Conservation (phyloP, 108 stramenopile genomes). For the Stephanodiscus triporus region DNA sequence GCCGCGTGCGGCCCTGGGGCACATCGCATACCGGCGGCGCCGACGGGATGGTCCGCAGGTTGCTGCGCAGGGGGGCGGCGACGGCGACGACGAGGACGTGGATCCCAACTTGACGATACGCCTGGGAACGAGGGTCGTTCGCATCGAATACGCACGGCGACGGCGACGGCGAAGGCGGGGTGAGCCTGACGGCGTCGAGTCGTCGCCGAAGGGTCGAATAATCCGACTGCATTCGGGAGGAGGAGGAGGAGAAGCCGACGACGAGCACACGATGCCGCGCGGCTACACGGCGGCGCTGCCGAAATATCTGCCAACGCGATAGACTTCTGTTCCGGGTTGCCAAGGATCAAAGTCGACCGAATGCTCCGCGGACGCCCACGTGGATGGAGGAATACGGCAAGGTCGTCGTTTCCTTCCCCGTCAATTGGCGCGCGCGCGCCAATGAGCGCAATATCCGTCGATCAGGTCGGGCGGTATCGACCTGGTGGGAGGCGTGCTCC, state of each 20-base stretch:
- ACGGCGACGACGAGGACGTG: background rate
- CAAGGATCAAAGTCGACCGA: conserved; percentile 13
- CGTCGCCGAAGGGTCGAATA: too few species aligned
- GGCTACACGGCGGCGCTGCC: conserved; percentile 21
- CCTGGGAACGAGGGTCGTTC: conserved; percentile 20
- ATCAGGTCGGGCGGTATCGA: conserved; percentile 18
- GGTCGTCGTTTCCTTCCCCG: conserved; percentile 19
- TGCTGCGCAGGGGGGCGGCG: too few species aligned
- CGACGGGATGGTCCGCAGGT: background rate
- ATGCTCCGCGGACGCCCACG: conserved; percentile 35
- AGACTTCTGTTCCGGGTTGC: conserved; percentile 18
- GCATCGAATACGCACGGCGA: conserved; percentile 14
- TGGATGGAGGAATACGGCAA: conserved; percentile 41
- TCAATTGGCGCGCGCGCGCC: conserved; percentile 18
- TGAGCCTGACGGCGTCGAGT: background rate
- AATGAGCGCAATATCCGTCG: conserved; percentile 28
- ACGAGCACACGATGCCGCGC: conserved; percentile 15
- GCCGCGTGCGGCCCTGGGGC: conserved; percentile 22
- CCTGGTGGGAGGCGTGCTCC: conserved; percentile 37
- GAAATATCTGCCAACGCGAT: conserved; percentile 16
- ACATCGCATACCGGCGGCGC: conserved; percentile 15
- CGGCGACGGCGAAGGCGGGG: background rate
- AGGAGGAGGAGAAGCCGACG: too few species aligned
- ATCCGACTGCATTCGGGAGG: too few species aligned
- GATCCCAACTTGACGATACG: background rate